phyloP scores from a whole-genome alignment of 805 yeast species.

The Hanseniaspora singularis region DNA sequence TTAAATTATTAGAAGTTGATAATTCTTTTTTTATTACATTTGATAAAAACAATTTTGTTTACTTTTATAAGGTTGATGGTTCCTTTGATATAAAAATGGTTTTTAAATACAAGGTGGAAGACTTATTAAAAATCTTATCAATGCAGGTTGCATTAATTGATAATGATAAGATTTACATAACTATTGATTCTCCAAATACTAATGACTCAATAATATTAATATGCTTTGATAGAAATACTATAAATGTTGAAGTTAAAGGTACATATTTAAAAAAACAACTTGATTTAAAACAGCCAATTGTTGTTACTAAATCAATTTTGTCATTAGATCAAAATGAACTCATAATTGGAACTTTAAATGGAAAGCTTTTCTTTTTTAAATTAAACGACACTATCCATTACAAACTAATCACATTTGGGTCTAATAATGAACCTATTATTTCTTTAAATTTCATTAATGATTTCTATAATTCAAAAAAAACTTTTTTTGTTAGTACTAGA shows the following conservation, averaged over 20 bases:
- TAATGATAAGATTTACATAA: neutral
- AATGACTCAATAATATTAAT: neutral
- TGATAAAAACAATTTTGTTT: conserved; percentile 1
- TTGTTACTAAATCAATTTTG: neutral
- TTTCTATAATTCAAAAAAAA: neutral
- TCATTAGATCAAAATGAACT: neutral
- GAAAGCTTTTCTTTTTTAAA: neutral
- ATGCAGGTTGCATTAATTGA: neutral
- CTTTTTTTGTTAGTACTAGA: neutral
- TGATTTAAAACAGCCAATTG: neutral
- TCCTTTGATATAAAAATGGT: neutral
- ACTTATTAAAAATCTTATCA: neutral
- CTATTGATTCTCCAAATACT: conserved; percentile 8
- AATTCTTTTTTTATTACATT: neutral
- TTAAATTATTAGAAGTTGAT: neutral
- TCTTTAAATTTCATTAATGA: neutral
- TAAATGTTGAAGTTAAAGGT: too few species aligned
- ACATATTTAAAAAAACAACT: neutral
- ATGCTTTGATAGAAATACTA: neutral
- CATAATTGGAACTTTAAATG: conserved; percentile 6
- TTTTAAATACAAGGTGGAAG: neutral
- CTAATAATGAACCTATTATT: neutral
- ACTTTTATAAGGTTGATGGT: neutral
- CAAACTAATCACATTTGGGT: neutral
- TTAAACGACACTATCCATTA: neutral